phyloP scores from a whole-genome alignment of 129 eudicot species.

The carrot (Daucus carota) region DNA sequence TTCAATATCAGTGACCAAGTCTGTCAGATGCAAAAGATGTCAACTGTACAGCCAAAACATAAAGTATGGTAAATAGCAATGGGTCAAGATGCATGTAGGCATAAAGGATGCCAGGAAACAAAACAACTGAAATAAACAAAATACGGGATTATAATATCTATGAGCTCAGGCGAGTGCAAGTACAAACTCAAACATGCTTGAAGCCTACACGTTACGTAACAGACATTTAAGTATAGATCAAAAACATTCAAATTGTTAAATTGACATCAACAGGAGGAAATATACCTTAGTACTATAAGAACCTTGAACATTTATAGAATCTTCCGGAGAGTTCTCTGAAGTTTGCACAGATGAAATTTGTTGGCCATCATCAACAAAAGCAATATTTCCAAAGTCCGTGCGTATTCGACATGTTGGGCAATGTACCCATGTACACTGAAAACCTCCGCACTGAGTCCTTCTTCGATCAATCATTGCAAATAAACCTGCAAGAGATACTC shows the following conservation, averaged over 20 bases:
- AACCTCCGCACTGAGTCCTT: slow-evolving; percentile 28
- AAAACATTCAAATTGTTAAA: background rate
- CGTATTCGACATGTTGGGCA: slow-evolving; percentile 93
- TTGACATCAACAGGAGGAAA: background rate
- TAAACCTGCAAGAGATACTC: slow-evolving; percentile 51
- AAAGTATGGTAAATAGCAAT: background rate
- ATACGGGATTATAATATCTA: background rate
- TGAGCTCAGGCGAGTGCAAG: background rate
- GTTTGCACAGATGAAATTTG: slow-evolving; percentile 20
- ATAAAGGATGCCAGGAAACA: background rate
- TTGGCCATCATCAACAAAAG: slow-evolving; percentile 66
- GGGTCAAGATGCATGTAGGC: background rate
- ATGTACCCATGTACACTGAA: slow-evolving; percentile 55
- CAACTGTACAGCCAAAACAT: background rate
- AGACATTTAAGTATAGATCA: background rate
- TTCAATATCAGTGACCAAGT: background rate
- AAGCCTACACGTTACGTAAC: background rate
- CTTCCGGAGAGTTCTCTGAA: slow-evolving; percentile 37
- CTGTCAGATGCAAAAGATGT: background rate
- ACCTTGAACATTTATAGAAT: slow-evolving; percentile 62
- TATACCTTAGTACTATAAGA: slow-evolving; percentile 95
- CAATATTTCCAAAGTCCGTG: slow-evolving; percentile 61
- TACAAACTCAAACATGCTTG: background rate
- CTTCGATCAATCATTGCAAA: slow-evolving; percentile 57
- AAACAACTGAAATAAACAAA: background rate